A percentile compares a stretch with the other conserved stretches of the same genome.
These are phyloP conservation scores for Candida gigantensis DNA, from an alignment of 1,139 yeast species.

Conservation along the genomic window DNA sequence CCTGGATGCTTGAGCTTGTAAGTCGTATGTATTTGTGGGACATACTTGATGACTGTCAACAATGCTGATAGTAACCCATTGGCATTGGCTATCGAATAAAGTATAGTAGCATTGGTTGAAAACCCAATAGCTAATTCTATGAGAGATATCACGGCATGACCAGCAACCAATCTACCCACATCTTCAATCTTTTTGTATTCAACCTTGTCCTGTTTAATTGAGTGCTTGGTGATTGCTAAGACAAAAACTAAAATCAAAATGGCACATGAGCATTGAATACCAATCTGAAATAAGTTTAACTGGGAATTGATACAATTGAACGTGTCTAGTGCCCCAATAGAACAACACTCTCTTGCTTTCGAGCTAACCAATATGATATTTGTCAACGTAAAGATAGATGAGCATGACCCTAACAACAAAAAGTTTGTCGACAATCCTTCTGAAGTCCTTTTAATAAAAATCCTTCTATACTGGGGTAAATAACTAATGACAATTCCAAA, in stretches of 20 bases:
- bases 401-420: slow-evolving; percentile 69
- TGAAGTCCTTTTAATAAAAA: slow-evolving; percentile 59
- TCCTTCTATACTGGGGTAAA: slow-evolving; percentile 71
- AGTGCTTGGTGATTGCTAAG: slow-evolving; percentile 45
- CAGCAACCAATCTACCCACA: slow-evolving; percentile 41
- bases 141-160: slow-evolving; percentile 38
- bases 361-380: slow-evolving; percentile 66
- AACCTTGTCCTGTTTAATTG: slow-evolving; percentile 45
- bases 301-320: slow-evolving; percentile 73
- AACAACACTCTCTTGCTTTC: slow-evolving; percentile 56
- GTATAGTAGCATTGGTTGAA: slow-evolving; percentile 19
- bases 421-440: slow-evolving; percentile 81
- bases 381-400: slow-evolving; percentile 69
- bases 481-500: slow-evolving; percentile 74
- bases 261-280: slow-evolving; percentile 67
- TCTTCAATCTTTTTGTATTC: slow-evolving; percentile 46
- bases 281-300: slow-evolving; percentile 69
- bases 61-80: slow-evolving; percentile 65
- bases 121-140: slow-evolving; percentile 35
- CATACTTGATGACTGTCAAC: slow-evolving; percentile 68
- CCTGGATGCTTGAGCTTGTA: slow-evolving; percentile 74
- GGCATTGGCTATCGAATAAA: slow-evolving; percentile 51
- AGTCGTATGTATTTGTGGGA: slow-evolving; percentile 81
- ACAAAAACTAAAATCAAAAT: slow-evolving; percentile 58
- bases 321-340: slow-evolving; percentile 33